Percentiles rank a stretch among this genome's conserved stretches.
Evolutionary conservation across 768 basidiomycete genomes (phyloP).

Genomic region (Daedalea quercina): DNA sequence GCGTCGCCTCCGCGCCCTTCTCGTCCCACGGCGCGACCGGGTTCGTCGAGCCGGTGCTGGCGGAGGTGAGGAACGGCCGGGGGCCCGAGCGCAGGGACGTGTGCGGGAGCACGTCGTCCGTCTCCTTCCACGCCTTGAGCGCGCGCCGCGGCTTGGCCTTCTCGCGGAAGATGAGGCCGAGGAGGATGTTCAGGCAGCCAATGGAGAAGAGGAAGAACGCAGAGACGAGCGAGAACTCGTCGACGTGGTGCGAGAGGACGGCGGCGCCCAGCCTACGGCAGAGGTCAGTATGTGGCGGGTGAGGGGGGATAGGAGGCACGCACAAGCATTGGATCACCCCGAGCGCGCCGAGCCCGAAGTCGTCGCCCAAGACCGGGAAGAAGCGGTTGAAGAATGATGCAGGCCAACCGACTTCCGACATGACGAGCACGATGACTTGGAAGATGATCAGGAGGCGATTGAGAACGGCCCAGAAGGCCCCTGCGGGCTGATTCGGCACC

Average conservation of each 20-base stretch:
- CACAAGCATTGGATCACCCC: constrained; percentile 79
- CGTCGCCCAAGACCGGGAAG: constrained; percentile 80
- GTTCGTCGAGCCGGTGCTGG: constrained; percentile 9
- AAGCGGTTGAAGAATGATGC: constrained; percentile 70
- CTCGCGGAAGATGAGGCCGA: constrained; percentile 68
- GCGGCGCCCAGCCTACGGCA: constrained; percentile 44
- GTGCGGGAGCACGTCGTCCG: constrained; percentile 33
- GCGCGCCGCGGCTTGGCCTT: constrained; percentile 58
- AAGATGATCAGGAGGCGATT: constrained; percentile 84
- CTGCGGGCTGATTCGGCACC: constrained; percentile 87
- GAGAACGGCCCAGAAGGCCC: constrained; percentile 86
- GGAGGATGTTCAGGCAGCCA: constrained; percentile 78
- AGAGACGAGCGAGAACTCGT: constrained; percentile 83
- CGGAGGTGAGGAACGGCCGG: background rate
- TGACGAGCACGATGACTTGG: constrained; percentile 71
- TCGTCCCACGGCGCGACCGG: constrained; percentile 24
- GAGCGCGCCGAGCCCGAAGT: constrained; percentile 81
- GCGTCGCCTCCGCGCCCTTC: constrained; percentile 12
- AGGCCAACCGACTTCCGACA: constrained; percentile 84
- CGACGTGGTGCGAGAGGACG: constrained; percentile 58
- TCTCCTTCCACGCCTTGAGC: constrained; percentile 62
- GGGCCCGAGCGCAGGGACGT: constrained; percentile 18
- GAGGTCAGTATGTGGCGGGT: background rate
- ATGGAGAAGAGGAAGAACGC: constrained; percentile 90
- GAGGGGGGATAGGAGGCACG: background rate